These are phyloP conservation scores for Comarum palustre DNA, from an alignment of 306 rosid genomes.

Conservation along the genomic window DNA sequence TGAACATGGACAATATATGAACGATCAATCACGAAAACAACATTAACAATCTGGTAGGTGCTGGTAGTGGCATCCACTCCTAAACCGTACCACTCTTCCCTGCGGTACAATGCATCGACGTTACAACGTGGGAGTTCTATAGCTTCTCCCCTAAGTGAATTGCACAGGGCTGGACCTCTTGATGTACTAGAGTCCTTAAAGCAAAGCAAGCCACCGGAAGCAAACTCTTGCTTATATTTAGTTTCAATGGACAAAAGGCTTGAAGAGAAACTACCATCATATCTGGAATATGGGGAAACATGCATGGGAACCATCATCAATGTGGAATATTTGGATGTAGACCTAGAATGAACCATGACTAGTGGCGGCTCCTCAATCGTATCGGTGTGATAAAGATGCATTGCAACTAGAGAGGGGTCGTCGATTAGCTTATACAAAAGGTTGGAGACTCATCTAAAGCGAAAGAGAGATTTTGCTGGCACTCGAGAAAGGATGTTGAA, in stretches of 20 bases:
- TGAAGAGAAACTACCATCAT: background rate
- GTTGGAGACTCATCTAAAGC: background rate
- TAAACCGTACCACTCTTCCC: background rate
- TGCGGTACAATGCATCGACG: background rate
- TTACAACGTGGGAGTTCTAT: background rate
- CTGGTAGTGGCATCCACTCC: background rate
- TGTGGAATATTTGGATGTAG: background rate
- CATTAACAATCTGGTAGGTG: background rate
- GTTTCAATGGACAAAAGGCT: background rate
- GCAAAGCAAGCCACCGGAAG: background rate
- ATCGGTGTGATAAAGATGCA: background rate
- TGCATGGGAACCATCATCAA: background rate
- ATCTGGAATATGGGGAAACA: background rate
- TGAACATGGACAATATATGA: background rate
- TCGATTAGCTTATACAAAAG: background rate
- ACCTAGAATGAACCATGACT: background rate
- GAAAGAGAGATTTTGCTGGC: background rate
- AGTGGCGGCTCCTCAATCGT: background rate
- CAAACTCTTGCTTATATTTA: background rate
- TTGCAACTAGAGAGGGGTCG: background rate
- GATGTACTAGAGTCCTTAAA: background rate
- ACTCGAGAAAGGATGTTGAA: constrained; percentile 3
- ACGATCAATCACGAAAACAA: background rate
- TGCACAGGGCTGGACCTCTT: background rate
- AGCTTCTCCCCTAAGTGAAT: background rate